Evolutionary conservation across 2,329 filamentous ascomycete genomes (phyloP), one percentile per base, ranked within the genome.

Genomic region (Ceratocystis lukuohia): DNA sequence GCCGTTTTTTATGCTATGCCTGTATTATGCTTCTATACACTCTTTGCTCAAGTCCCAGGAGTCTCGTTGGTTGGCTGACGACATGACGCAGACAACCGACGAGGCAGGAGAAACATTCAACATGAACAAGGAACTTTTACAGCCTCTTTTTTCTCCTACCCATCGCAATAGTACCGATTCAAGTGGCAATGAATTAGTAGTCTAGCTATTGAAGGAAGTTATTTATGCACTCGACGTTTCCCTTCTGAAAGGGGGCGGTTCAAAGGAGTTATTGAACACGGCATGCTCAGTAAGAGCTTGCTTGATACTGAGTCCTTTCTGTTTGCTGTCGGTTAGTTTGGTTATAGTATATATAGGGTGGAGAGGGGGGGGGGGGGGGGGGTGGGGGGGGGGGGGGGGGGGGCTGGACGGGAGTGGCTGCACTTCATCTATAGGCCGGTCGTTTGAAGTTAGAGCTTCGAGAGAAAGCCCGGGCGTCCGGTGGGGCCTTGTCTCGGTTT

Each of bases 401-500:
- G n/a, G 56, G 56, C 28, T 59, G 28, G 5, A 37, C 28, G 56
- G 56, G 33, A 17, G 22, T 7, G 17, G 12, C n/a, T 53, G n/a
- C 22, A 53, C n/a, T 22, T 20, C 4, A 20, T n/a, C 25, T 59
- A 59, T 37, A 59, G 17, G 22, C n/a, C 22, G 22, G 48, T n/a
- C 48, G n/a, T 53, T 37, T 15, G n/a, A 59, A 25, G 56, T 8
- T 30, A 8, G 33, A 59, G 25, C 56, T 59, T 59, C 56, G 28
- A 59, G 56, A 37, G 56, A 30, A 37, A 37, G 56, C 56, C 15
- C 28, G 56, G 56, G 56, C 28, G 56, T 37, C 37, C 30, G 56
- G 56, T 59, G 56, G 56, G 56, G 25, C 28, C 56, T 59, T 59
- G 56, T 59, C 56, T 59, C 56, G 56, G 56, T 20, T 33, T 59